phyloP scores from a whole-genome alignment of 352 stramenopile genomes.

The Pythium monospermum region DNA sequence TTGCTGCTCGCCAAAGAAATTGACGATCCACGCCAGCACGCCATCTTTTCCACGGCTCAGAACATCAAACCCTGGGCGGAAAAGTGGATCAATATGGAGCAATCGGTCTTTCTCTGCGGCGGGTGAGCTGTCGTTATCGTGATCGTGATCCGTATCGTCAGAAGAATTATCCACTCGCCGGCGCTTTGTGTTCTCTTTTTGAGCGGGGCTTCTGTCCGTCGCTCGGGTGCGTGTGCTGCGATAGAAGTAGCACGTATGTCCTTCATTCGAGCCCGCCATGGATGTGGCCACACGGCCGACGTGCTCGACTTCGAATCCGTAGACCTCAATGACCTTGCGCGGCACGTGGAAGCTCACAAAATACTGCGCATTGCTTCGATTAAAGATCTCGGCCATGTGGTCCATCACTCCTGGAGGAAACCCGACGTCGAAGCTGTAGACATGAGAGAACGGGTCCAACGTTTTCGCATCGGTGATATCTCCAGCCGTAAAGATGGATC shows the following conservation, averaged over 20 bases:
- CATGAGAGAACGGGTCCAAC: slow-evolving; percentile 97
- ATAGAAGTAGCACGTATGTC: slow-evolving; percentile 98
- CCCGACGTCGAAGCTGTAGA: slow-evolving; percentile 98
- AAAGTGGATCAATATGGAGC: slow-evolving; percentile 72
- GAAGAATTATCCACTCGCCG: background rate
- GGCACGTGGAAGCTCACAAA: slow-evolving; percentile 95
- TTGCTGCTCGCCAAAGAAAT: slow-evolving; percentile 65
- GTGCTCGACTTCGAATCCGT: slow-evolving; percentile 92
- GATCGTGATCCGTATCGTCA: too few species aligned
- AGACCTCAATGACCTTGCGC: slow-evolving; percentile 90
- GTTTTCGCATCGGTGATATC: slow-evolving; percentile 93
- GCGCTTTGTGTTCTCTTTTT: slow-evolving; percentile 20
- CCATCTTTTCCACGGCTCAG: slow-evolving; percentile 68
- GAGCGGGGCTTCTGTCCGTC: background rate
- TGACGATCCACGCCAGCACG: slow-evolving; percentile 66
- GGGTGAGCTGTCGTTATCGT: slow-evolving; percentile 21
- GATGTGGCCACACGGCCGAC: slow-evolving; percentile 86
- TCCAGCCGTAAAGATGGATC: slow-evolving; percentile 88
- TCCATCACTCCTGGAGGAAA: slow-evolving; percentile 96
- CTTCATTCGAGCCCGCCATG: slow-evolving; percentile 95
- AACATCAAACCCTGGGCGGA: slow-evolving; percentile 72
- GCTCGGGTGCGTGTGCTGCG: slow-evolving; percentile 29
- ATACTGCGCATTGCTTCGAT: slow-evolving; percentile 83
- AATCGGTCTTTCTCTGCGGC: slow-evolving; percentile 6
- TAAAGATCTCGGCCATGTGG: slow-evolving; percentile 92